These are phyloP conservation scores for Penicillium sp. DNA, from an alignment of 2,329 filamentous ascomycete genomes.

Conservation along the genomic window DNA sequence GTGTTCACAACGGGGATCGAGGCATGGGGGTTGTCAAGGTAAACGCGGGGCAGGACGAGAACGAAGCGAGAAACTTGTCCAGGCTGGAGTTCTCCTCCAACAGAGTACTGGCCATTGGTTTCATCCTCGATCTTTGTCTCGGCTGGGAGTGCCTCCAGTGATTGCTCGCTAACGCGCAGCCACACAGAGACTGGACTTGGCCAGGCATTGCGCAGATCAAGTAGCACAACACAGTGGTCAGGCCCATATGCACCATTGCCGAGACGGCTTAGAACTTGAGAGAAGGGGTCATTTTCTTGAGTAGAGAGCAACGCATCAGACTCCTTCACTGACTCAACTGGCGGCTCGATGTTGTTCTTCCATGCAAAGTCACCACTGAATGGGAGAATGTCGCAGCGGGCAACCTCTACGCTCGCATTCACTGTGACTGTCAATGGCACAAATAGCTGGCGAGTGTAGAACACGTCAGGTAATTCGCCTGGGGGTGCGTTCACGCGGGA, in stretches of 20 bases:
- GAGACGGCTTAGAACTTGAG: conserved; percentile 47
- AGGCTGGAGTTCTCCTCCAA: conserved; percentile 55
- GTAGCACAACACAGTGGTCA: conserved; percentile 74
- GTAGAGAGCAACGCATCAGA: conserved; percentile 16
- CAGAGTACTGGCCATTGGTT: conserved; percentile 29
- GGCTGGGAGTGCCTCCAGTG: conserved; percentile 8
- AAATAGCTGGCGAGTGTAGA: conserved; percentile 81
- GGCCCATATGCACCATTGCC: conserved; percentile 47
- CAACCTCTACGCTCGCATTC: conserved; percentile 83
- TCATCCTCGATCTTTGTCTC: conserved; percentile 19
- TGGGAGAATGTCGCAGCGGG: conserved; percentile 76
- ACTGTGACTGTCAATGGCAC: conserved; percentile 85
- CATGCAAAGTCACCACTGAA: conserved; percentile 71
- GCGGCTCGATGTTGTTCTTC: conserved; percentile 41
- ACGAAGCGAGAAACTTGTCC: conserved; percentile 71
- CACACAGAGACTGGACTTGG: conserved; percentile 73
- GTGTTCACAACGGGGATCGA: conserved; percentile 79
- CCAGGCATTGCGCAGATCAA: conserved; percentile 90
- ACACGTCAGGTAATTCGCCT: conserved; percentile 69
- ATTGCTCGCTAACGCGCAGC: conserved; percentile 51
- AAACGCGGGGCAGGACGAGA: conserved; percentile 73
- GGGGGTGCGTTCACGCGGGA: conserved; percentile 72
- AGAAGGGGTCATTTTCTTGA: conserved; percentile 45
- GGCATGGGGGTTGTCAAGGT: conserved; percentile 73
- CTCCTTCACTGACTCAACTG: conserved; percentile 6